Conservation (phyloP, 2,329 filamentous ascomycete species). For the Tolypocladium tropicale region DNA sequence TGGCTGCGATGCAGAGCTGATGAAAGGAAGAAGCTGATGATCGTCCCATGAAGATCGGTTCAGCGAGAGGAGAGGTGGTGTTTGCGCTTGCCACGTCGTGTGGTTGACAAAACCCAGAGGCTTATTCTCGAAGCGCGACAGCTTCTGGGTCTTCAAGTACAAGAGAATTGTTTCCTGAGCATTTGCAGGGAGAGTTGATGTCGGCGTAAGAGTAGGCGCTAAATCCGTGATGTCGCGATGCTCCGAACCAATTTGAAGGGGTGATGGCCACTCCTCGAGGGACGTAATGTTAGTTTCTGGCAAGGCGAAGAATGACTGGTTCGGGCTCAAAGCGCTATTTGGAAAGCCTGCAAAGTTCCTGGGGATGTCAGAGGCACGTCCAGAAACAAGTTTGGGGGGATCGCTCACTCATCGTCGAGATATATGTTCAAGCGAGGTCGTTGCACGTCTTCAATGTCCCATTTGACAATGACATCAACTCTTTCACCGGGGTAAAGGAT, state of each 20-base stretch:
- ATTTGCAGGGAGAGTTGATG: not conserved
- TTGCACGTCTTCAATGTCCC: slow-evolving; percentile 3
- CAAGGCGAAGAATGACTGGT: slow-evolving; percentile 8
- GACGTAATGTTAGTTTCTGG: not conserved
- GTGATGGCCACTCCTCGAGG: not conserved
- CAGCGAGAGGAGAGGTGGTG: slow-evolving; percentile 8
- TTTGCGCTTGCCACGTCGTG: slow-evolving; percentile 13
- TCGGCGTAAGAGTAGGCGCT: not conserved
- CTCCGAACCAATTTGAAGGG: not conserved
- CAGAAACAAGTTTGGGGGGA: not conserved
- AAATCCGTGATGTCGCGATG: slow-evolving; percentile 5
- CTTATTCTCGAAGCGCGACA: slow-evolving; percentile 10
- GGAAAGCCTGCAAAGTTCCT: slow-evolving; percentile 12
- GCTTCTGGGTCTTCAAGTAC: slow-evolving; percentile 13
- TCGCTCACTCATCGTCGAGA: slow-evolving; percentile 13
- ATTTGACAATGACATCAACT: slow-evolving; percentile 9
- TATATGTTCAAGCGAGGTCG: slow-evolving; percentile 11
- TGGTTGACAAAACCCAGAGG: slow-evolving; percentile 16
- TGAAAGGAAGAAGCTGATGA: slow-evolving; percentile 11
- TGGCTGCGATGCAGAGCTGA: slow-evolving; percentile 5
- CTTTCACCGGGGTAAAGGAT: slow-evolving; percentile 15
- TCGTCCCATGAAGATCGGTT: slow-evolving; percentile 11
- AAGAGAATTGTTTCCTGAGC: slow-evolving; percentile 12
- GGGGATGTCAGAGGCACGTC: not conserved
- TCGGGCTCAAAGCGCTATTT: slow-evolving; percentile 11